Base-by-base conservation (phyloP, 176 grass and related monocot species). In the Metroxylon sagu region DNA sequence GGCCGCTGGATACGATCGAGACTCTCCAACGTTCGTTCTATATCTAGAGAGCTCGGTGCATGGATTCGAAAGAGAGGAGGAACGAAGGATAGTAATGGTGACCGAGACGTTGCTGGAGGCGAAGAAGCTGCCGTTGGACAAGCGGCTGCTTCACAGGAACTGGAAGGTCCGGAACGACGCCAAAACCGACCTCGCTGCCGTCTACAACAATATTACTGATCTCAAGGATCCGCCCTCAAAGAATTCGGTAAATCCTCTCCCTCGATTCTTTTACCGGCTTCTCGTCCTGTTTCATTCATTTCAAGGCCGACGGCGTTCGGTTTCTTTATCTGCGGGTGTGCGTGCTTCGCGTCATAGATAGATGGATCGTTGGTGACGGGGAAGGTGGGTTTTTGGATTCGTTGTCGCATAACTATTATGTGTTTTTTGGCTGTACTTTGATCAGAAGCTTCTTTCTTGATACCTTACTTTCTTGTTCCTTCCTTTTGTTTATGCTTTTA, bases 101-200 rank as follows among this genome's bases (percentile, higher is more conserved):
- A 87, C 89, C 56, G 93, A 98, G 75, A 92, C 92, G 84, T 79
- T 98, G 62, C 80, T 98, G 66, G 92, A 98, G 79, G 87, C 93
- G 53, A 98, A 98, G 66, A 98, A 98, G 70, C 66, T 85, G 50
- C 84, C 88, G 16, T 98, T 81, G 93, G 93, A 98, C 29, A 87
- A 98, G 73, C 73, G 93, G 73, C 79, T 98, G 52, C 81, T 88
- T 14, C 93, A 92, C 65, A 92, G 92, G 66, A 98, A 92, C 73
- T 98, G 92, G 92, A 97, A 97, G 76, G 93, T 98, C 62, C 79
- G 93, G 39, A 98, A 98, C 61, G 87, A 98, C 68, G 93, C 84
- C 16, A 98, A 98, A 74, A 92, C 92, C 78, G 93, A 92, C 79
- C 84, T 98, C 65, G 81, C 93, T 48, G 73, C 87, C 17, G 54